These are phyloP conservation scores for Ganoderma leucocontextum DNA, from an alignment of 1,284 basidiomycete genomes.

Conservation along the genomic window DNA sequence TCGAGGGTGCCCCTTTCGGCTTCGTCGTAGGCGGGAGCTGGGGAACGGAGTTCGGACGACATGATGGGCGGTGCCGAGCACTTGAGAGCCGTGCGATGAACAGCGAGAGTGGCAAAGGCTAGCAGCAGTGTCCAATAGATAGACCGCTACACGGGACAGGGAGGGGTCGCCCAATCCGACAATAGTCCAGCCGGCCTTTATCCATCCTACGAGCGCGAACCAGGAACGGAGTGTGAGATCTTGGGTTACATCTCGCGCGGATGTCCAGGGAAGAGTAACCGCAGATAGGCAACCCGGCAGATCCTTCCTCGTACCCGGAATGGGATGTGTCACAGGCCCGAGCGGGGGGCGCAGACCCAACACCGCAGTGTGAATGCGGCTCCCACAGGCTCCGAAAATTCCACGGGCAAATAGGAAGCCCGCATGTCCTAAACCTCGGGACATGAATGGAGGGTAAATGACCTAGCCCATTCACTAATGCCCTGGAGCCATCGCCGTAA, in stretches of 20 bases:
- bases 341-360: constrained; percentile 25
- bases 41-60: constrained; percentile 40
- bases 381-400: constrained; percentile 32
- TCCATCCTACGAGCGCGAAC: constrained; percentile 31
- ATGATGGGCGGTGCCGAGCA: constrained; percentile 28
- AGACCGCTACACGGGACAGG: constrained; percentile 34
- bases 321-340: constrained; percentile 28
- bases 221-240: constrained; percentile 35
- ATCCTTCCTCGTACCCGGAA: constrained; percentile 30
- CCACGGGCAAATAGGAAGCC: constrained; percentile 29
- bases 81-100: constrained; percentile 24
- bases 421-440: constrained; percentile 30
- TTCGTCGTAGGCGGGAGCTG: constrained; percentile 53
- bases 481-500: not conserved
- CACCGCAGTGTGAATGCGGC: constrained; percentile 28
- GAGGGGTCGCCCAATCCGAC: constrained; percentile 29
- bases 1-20: constrained; percentile 67
- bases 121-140: constrained; percentile 27
- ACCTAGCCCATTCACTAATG: constrained; percentile 23
- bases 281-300: constrained; percentile 31
- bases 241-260: constrained; percentile 26
- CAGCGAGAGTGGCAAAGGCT: constrained; percentile 7
- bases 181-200: constrained; percentile 34
- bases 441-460: constrained; percentile 18
- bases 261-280: constrained; percentile 23